A percentile compares a stretch with the other conserved stretches of the same genome.
These are phyloP conservation scores for Colletotrichum aenigma DNA, from an alignment of 2,329 filamentous ascomycete species.

Conservation along the genomic window DNA sequence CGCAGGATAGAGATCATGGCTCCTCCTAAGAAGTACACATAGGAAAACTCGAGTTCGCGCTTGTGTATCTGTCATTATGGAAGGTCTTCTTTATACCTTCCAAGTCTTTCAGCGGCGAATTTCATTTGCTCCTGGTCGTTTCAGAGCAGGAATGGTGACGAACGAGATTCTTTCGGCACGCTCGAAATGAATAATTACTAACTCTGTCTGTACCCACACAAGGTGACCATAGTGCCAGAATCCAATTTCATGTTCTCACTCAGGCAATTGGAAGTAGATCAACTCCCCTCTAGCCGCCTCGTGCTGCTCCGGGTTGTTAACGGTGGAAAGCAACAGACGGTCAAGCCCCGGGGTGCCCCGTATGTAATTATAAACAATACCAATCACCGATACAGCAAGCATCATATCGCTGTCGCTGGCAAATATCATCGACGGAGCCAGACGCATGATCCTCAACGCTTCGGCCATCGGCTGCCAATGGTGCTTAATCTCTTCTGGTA, in stretches of 20 bases:
- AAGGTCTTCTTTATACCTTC: accelerated
- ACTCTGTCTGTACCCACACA: accelerated
- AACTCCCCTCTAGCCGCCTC: not conserved
- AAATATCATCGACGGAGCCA: not conserved
- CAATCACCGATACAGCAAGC: not conserved
- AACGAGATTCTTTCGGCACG: accelerated
- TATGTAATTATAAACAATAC: not conserved
- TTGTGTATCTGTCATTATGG: not conserved
- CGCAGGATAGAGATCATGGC: accelerated
- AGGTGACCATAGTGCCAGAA: accelerated
- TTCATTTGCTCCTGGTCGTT: accelerated
- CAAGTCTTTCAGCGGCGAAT: accelerated
- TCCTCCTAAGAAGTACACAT: not conserved
- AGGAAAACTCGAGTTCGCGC: not conserved
- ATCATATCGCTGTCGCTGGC: not conserved
- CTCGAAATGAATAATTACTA: not conserved
- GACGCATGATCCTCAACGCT: not conserved
- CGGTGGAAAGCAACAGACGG: not conserved
- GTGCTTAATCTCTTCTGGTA: not conserved
- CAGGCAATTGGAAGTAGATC: not conserved
- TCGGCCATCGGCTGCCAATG: slow-evolving; percentile 5
- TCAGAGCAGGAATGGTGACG: accelerated
- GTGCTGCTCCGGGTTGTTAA: not conserved
- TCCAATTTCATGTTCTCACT: accelerated
- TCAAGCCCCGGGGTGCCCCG: not conserved